Evolutionary conservation across 176 grass and related monocot species (phyloP).

Genomic region (Triticum timopheevii): DNA sequence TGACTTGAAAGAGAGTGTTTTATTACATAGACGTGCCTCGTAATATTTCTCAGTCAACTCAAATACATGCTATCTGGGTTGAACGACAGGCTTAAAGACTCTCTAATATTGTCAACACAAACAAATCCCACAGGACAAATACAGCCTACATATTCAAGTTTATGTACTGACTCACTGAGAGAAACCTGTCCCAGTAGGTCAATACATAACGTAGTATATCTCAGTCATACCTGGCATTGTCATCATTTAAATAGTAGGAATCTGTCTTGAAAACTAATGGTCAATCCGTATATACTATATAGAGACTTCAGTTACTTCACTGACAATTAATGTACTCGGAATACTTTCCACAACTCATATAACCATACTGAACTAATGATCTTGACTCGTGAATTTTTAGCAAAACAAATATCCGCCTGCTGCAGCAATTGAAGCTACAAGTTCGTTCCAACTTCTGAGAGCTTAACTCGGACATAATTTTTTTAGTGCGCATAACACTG

Average conservation of each 20-base stretch:
- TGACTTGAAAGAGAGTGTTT: slow-evolving; percentile 4
- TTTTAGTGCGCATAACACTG: not conserved
- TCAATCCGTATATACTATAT: not conserved
- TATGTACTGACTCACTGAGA: not conserved
- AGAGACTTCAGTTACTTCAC: not conserved
- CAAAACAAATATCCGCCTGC: not conserved
- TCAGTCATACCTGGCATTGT: not conserved
- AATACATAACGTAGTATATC: not conserved
- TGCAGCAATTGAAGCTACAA: not conserved
- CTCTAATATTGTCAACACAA: not conserved
- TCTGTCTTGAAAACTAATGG: not conserved
- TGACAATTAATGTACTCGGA: not conserved
- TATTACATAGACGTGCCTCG: not conserved
- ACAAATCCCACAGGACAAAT: not conserved
- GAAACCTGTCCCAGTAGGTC: not conserved
- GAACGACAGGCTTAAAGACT: not conserved
- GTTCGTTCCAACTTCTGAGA: slow-evolving; percentile 15
- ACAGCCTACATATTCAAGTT: not conserved
- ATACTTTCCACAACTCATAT: not conserved
- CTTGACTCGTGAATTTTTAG: not conserved
- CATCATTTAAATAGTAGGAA: slow-evolving; percentile 14
- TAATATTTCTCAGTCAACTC: not conserved
- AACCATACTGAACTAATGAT: not conserved
- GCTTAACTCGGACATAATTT: not conserved
- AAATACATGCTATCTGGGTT: slow-evolving; percentile 8